phyloP scores from a whole-genome alignment of 345 rosid species.

The Cardiospermum halicacabum region DNA sequence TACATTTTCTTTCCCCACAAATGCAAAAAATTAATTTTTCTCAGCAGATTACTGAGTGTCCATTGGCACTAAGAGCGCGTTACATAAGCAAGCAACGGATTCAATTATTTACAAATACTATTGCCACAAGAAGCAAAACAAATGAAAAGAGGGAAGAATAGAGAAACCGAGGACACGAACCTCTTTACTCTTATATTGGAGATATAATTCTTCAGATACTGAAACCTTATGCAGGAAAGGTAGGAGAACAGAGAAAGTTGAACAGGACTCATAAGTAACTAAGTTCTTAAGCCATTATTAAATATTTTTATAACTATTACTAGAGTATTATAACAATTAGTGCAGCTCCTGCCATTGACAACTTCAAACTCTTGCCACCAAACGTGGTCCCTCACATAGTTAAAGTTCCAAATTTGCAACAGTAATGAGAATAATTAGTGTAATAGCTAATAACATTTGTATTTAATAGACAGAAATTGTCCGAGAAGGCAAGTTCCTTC shows the following conservation, averaged over 20 bases:
- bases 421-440: not conserved
- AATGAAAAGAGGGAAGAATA: not conserved
- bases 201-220: no score
- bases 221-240: no score
- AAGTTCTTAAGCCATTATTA: no score
- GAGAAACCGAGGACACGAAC: no score
- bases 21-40: not conserved
- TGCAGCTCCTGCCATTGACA: not conserved
- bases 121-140: no score
- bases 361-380: not conserved
- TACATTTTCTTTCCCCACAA: not conserved
- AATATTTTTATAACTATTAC: no score
- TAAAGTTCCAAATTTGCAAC: not conserved
- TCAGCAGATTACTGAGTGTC: not conserved
- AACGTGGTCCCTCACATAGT: not conserved
- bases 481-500: not conserved
- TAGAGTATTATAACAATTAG: no score
- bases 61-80: not conserved
- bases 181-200: no score
- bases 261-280: no score
- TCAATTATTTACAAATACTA: not conserved
- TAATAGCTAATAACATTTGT: not conserved
- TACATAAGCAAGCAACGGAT: not conserved
- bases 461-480: not conserved
- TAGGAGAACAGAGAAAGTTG: no score